A percentile compares a stretch with the other conserved stretches of the same genome.
Conservation (phyloP, 1,284 basidiomycete species). For the Papiliotrema terrestris region DNA sequence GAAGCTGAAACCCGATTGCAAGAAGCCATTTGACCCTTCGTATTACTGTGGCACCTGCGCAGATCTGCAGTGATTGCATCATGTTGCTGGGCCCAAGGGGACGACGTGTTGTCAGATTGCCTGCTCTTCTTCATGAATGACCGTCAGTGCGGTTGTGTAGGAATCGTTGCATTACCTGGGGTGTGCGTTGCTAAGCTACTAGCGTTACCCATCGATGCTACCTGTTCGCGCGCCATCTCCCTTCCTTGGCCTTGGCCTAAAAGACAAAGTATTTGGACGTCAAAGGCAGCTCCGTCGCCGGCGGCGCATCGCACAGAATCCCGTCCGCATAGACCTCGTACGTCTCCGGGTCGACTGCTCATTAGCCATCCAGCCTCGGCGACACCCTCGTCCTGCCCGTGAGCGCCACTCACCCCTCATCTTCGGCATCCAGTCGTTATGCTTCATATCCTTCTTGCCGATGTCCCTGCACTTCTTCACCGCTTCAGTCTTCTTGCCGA, state of each 20-base stretch:
- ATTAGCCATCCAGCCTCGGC: neutral
- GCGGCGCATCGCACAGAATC: slow-evolving; percentile 66
- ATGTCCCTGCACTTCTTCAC: slow-evolving; percentile 75
- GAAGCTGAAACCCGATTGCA: no score
- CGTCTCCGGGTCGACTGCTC: slow-evolving; percentile 80
- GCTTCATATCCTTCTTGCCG: slow-evolving; percentile 88
- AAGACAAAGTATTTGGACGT: slow-evolving; percentile 58
- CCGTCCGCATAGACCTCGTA: slow-evolving; percentile 85
- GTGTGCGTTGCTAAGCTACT: no score
- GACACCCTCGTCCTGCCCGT: neutral
- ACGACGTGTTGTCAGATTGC: no score
- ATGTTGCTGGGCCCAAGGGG: no score
- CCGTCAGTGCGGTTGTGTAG: no score
- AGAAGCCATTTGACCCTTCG: no score
- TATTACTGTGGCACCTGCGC: no score
- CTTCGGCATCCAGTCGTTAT: slow-evolving; percentile 74
- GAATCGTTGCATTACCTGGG: no score
- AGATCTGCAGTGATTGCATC: no score
- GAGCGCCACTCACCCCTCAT: slow-evolving; percentile 56
- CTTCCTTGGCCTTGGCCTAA: slow-evolving; percentile 9
- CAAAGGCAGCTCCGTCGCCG: slow-evolving; percentile 69
- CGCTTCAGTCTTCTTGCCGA: slow-evolving; percentile 70
- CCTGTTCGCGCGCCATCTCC: no score
- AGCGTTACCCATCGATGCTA: no score
- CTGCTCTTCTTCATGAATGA: no score